Percentiles rank a stretch among this genome's conserved stretches.
phyloP scores from a whole-genome alignment of 768 basidiomycete species.

The Fistulinella prunicolor region DNA sequence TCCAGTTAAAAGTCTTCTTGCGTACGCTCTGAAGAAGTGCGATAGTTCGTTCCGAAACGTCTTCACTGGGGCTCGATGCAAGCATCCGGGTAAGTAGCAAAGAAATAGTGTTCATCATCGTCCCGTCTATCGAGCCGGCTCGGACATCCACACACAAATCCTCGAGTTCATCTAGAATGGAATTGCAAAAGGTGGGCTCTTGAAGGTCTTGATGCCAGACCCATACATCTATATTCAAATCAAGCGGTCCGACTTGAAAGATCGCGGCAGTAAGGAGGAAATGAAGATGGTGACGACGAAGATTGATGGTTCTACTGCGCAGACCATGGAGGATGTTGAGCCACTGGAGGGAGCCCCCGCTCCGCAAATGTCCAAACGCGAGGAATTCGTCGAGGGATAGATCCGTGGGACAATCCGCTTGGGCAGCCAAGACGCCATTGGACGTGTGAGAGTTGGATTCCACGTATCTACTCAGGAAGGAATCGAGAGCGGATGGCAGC shows the following conservation, averaged over 20 bases:
- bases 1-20: conserved; percentile 35
- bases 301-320: conserved; percentile 33
- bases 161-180: conserved; percentile 35
- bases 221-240: conserved; percentile 5
- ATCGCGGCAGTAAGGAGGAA: conserved; percentile 41
- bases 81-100: conserved; percentile 37
- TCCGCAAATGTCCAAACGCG: conserved; percentile 42
- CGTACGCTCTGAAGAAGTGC: conserved; percentile 32
- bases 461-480: too few species aligned
- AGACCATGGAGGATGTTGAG: conserved; percentile 46
- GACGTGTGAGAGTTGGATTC: conserved; percentile 36
- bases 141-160: conserved; percentile 32
- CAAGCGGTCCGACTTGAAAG: conserved; percentile 39
- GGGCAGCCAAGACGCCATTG: conserved; percentile 42
- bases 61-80: conserved; percentile 13
- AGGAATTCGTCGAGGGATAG: conserved; percentile 44
- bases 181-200: conserved; percentile 29
- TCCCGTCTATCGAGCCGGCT: conserved; percentile 40
- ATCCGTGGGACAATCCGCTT: conserved; percentile 37
- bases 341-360: too few species aligned
- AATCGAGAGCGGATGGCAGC: too few species aligned
- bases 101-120: conserved; percentile 31
- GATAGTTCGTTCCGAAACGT: conserved; percentile 18
- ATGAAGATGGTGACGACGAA: conserved; percentile 40
- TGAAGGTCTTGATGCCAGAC: conserved; percentile 42